These are phyloP conservation scores for Pleurostoma richardsiae DNA, from an alignment of 2,329 filamentous ascomycete species.

Conservation along the genomic window DNA sequence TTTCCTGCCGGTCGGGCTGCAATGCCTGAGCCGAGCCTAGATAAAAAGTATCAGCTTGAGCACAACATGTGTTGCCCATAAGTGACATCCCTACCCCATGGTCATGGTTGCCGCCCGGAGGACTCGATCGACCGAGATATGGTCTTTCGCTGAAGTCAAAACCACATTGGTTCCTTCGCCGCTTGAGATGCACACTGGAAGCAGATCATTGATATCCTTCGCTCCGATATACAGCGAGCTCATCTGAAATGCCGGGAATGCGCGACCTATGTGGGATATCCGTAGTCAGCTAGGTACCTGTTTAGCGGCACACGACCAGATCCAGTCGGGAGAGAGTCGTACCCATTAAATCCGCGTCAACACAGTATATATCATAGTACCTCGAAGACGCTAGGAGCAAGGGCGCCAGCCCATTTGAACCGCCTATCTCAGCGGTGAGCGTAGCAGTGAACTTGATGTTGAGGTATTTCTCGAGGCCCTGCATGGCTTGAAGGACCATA, in stretches of 20 bases:
- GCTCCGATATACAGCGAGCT: neutral
- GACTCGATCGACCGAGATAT: neutral
- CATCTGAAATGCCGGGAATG: slow-evolving; percentile 26
- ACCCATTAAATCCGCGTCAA: slow-evolving; percentile 25
- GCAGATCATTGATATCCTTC: neutral
- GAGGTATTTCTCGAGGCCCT: neutral
- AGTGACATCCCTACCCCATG: neutral
- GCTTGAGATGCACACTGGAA: neutral
- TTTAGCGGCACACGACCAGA: slow-evolving; percentile 39
- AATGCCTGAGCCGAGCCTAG: neutral
- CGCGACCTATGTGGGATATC: slow-evolving; percentile 32
- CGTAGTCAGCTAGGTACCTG: slow-evolving; percentile 35
- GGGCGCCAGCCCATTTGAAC: slow-evolving; percentile 42
- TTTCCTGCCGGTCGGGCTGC: neutral
- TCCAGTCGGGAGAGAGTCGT: slow-evolving; percentile 34
- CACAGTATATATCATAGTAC: slow-evolving; percentile 24
- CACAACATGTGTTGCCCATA: neutral
- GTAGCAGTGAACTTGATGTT: neutral
- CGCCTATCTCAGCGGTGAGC: slow-evolving; percentile 40
- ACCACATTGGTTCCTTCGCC: neutral
- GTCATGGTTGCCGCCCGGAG: neutral
- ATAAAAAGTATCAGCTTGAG: neutral
- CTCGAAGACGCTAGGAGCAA: slow-evolving; percentile 29
- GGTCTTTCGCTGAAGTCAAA: neutral
- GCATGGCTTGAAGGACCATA: neutral